These are phyloP conservation scores for Thelonectria rubi DNA, from an alignment of 2,329 filamentous ascomycete species.

Conservation along the genomic window DNA sequence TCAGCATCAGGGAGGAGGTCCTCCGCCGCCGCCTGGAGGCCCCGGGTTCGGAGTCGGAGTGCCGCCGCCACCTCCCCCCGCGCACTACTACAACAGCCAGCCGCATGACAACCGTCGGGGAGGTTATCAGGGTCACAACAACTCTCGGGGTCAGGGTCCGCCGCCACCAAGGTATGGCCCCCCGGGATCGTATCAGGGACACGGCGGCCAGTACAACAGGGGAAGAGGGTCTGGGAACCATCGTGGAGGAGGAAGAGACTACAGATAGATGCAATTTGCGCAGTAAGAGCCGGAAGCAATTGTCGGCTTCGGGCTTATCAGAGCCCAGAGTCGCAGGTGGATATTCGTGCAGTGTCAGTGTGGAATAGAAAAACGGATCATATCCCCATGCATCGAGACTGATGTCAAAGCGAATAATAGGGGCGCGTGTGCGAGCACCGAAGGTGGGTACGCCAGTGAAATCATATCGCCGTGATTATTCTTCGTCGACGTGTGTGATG, in stretches of 20 bases:
- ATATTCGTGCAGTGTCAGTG: too few species aligned
- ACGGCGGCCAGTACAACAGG: slow-evolving; percentile 30
- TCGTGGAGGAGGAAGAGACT: slow-evolving; percentile 36
- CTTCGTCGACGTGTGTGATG: too few species aligned
- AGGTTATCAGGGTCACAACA: slow-evolving; percentile 34
- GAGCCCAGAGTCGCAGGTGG: too few species aligned
- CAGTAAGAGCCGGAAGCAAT: background rate
- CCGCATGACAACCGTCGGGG: slow-evolving; percentile 28
- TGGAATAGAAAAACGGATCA: too few species aligned
- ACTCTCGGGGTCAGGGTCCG: slow-evolving; percentile 30
- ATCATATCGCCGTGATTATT: too few species aligned
- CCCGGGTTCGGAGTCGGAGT: slow-evolving; percentile 48
- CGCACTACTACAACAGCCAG: slow-evolving; percentile 36
- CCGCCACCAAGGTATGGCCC: slow-evolving; percentile 27
- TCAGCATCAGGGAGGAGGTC: slow-evolving; percentile 31
- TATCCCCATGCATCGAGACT: too few species aligned
- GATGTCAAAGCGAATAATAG: too few species aligned
- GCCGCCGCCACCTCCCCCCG: slow-evolving; percentile 45
- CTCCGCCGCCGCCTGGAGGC: slow-evolving; percentile 47
- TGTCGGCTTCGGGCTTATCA: background rate
- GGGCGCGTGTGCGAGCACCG: too few species aligned
- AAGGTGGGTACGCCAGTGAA: too few species aligned
- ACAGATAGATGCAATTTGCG: slow-evolving; percentile 27
- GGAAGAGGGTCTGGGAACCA: slow-evolving; percentile 34
- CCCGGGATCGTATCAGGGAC: slow-evolving; percentile 32